Evolutionary conservation across 2,329 filamentous ascomycete species (phyloP), one percentile per base, ranked within the genome.

Genomic region (Sclerotinia nivalis): DNA sequence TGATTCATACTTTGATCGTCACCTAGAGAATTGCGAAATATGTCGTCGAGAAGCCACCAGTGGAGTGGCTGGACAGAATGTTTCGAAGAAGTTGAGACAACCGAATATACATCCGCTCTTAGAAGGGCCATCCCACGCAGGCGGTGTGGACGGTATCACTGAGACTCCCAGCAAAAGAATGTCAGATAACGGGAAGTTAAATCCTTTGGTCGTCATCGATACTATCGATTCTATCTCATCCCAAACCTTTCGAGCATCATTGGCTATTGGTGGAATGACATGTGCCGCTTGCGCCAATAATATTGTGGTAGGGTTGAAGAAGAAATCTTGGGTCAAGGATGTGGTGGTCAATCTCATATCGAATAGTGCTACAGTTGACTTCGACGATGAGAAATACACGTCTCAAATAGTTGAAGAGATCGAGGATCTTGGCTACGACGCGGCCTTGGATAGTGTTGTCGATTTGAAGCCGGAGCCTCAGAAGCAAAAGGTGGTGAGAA

Each of bases 361-460:
- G 4, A 84, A 87, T 72, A 86, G 83, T 72, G 86, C 83, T 9
- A 81, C 77, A 8, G 77, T 87, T 9, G 78, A 81, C 12, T 87
- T 83, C 70, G 74, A 75, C 4, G 84, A 82, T 0, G 77, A 82
- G 71, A 80, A 81, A 13, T 82, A 85, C 69, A 78, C 82, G 34
- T 77, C 82, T 25, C 79, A 81, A 13, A 78, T 86, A 25, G 75
- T 83, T 52, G 79, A 82, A 20, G 79, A 81, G 56, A 87, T 89
- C 70, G 84, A 88, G 70, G 85, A 88, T 73, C 80, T 91, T 2
- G 91, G 91, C 25, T 93, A 89, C 73, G 89, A 90, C 47, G 88
- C 87, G 40, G 80, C 84, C 0, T 79, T 92, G 20, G 85, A 88
- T 62, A 87, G 87, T 69, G 80, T 77, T 22, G 61, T 75, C 18